A percentile compares a stretch with the other conserved stretches of the same genome.
These are phyloP conservation scores for Debaryomyces subglobosus DNA, from an alignment of 1,139 yeast species.

Conservation along the genomic window DNA sequence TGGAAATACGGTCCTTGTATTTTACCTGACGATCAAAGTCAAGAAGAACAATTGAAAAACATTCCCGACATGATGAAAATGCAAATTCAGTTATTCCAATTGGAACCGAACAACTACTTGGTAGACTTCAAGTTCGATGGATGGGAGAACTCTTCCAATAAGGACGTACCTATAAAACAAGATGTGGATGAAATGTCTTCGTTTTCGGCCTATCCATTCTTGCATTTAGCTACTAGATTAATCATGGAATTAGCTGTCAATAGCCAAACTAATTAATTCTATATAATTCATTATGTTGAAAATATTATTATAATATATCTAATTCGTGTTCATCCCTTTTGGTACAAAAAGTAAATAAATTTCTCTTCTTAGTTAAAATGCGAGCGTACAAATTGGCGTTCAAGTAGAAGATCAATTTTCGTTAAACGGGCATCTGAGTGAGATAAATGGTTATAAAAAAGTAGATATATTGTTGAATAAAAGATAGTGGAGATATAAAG, in stretches of 20 bases:
- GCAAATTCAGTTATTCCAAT: slow-evolving; percentile 94
- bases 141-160: slow-evolving; percentile 61
- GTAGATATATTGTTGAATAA: neutral
- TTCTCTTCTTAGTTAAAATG: slow-evolving; percentile 15
- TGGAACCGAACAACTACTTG: slow-evolving; percentile 92
- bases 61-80: slow-evolving; percentile 89
- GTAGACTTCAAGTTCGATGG: slow-evolving; percentile 99
- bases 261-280: slow-evolving; percentile 29
- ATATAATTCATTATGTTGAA: neutral
- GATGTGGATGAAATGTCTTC: slow-evolving; percentile 76
- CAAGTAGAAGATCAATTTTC: neutral
- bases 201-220: slow-evolving; percentile 91
- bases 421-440: neutral
- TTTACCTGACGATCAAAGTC: slow-evolving; percentile 17
- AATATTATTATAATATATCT: slow-evolving; percentile 2
- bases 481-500: neutral
- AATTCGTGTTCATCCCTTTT: slow-evolving; percentile 15
- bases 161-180: slow-evolving; percentile 22
- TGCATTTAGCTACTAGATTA: slow-evolving; percentile 87
- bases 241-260: slow-evolving; percentile 97
- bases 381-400: slow-evolving; percentile 11
- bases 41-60: slow-evolving; percentile 19
- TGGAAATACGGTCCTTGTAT: slow-evolving; percentile 74
- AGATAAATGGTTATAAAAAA: neutral
- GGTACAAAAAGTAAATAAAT: slow-evolving; percentile 14